A percentile compares a stretch with the other conserved stretches of the same genome.
Conservation (phyloP, 202 grass and related monocot species). For the Schoenoplectus triqueter region DNA sequence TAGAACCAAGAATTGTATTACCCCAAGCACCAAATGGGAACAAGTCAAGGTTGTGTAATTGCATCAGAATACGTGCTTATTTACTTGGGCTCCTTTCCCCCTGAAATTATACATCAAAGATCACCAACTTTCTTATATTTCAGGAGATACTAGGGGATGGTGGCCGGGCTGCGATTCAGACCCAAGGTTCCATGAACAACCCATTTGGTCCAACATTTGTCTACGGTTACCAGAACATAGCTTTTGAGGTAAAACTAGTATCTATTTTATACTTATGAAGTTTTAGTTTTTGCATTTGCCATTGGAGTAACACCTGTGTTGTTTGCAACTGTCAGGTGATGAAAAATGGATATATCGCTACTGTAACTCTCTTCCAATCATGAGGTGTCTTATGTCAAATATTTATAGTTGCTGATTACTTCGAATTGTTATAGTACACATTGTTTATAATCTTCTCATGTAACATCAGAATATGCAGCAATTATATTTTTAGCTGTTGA, state of each 20-base stretch:
- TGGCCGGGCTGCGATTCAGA: slow-evolving; percentile 93
- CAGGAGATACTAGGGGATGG: slow-evolving; percentile 91
- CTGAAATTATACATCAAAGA: slow-evolving; percentile 26
- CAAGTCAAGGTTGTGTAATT: slow-evolving; percentile 75
- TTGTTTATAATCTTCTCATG: slow-evolving; percentile 14
- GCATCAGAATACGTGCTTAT: slow-evolving; percentile 23
- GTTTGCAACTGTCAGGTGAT: slow-evolving; percentile 61
- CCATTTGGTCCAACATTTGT: slow-evolving; percentile 98
- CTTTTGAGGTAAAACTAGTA: slow-evolving; percentile 68
- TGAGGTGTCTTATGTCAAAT: slow-evolving; percentile 39
- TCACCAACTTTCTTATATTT: slow-evolving; percentile 34
- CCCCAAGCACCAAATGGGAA: slow-evolving; percentile 83
- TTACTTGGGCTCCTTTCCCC: neutral
- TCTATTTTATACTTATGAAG: neutral
- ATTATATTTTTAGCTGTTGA: slow-evolving; percentile 25
- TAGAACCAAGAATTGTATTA: slow-evolving; percentile 76
- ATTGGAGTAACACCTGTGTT: neutral
- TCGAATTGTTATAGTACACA: neutral
- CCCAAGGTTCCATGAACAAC: slow-evolving; percentile 96
- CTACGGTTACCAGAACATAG: slow-evolving; percentile 93
- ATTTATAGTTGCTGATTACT: slow-evolving; percentile 21
- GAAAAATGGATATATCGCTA: slow-evolving; percentile 98
- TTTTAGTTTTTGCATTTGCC: neutral
- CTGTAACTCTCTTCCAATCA: slow-evolving; percentile 85
- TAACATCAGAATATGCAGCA: slow-evolving; percentile 9